Conservation (phyloP, 2,329 filamentous ascomycete species). For the Epichloe elymi region DNA sequence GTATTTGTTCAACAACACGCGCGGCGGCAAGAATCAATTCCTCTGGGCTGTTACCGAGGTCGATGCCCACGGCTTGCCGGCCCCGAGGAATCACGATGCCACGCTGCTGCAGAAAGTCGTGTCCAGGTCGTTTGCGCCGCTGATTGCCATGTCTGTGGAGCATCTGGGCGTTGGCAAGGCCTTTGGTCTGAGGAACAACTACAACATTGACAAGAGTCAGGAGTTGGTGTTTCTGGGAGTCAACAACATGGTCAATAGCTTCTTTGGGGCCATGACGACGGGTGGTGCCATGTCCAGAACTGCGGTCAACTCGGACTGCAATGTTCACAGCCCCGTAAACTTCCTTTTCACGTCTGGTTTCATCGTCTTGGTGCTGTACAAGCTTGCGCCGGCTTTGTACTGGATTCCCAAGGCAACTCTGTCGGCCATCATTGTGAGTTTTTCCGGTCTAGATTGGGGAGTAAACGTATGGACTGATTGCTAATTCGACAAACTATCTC, state of each 20-base stretch:
- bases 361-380: conserved; percentile 48
- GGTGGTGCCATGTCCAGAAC: conserved; percentile 56
- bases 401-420: conserved; percentile 57
- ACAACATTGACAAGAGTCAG: conserved; percentile 50
- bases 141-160: conserved; percentile 48
- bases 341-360: conserved; percentile 48
- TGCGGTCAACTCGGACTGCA: conserved; percentile 52
- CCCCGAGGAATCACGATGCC: conserved; percentile 33
- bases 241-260: conserved; percentile 50
- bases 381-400: conserved; percentile 46
- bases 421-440: conserved; percentile 44
- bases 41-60: conserved; percentile 48
- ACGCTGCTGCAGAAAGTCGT: conserved; percentile 40
- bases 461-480: background rate
- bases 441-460: too few relatives aligned
- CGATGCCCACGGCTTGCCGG: conserved; percentile 37
- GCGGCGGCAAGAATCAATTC: conserved; percentile 24
- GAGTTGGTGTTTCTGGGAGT: conserved; percentile 51
- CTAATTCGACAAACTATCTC: background rate
- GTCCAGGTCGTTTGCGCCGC: conserved; percentile 42
- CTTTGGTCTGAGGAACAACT: conserved; percentile 48
- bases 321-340: conserved; percentile 47
- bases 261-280: conserved; percentile 51
- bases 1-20: conserved; percentile 45
- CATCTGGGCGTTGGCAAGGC: conserved; percentile 52